These are phyloP conservation scores for Neurospora africana DNA, from an alignment of 495 filamentous ascomycete genomes.

Conservation along the genomic window DNA sequence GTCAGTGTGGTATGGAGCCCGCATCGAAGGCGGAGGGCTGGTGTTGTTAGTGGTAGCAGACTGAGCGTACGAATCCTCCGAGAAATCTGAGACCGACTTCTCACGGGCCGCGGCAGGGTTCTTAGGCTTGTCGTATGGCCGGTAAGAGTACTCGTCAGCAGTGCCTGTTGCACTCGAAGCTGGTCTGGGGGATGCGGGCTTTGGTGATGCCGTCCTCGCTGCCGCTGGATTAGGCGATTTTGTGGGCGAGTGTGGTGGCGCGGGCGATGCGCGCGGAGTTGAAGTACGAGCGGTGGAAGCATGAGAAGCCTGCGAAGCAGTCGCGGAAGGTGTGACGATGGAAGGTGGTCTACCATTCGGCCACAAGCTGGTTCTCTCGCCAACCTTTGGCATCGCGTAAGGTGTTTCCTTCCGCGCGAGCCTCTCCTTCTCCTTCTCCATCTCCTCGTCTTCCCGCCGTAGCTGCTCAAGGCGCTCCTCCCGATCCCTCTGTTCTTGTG, in stretches of 20 bases:
- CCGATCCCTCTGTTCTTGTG: constrained; percentile 33
- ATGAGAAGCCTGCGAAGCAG: constrained; percentile 1
- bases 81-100: constrained; percentile 55
- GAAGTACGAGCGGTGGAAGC: not conserved
- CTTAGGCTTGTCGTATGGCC: constrained; percentile 70
- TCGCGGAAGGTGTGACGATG: constrained; percentile 19
- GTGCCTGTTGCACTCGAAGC: constrained; percentile 45
- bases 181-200: constrained; percentile 13
- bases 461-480: constrained; percentile 16
- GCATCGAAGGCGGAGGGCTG: constrained; percentile 68
- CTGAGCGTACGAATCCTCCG: constrained; percentile 74
- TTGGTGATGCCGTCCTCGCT: not conserved
- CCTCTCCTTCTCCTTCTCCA: constrained; percentile 21
- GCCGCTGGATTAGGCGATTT: not conserved
- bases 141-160: constrained; percentile 63
- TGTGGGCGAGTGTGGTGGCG: constrained; percentile 7
- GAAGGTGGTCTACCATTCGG: constrained; percentile 33
- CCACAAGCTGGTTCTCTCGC: constrained; percentile 49
- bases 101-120: constrained; percentile 31
- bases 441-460: constrained; percentile 12
- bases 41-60: constrained; percentile 77
- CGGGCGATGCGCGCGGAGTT: constrained; percentile 1
- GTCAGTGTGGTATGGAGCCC: constrained; percentile 65
- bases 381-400: constrained; percentile 43
- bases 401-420: constrained; percentile 28